Percentiles rank a stretch among this genome's conserved stretches.
Evolutionary conservation across 495 filamentous ascomycete species (phyloP).

Genomic region (Lophiotrema nucula): DNA sequence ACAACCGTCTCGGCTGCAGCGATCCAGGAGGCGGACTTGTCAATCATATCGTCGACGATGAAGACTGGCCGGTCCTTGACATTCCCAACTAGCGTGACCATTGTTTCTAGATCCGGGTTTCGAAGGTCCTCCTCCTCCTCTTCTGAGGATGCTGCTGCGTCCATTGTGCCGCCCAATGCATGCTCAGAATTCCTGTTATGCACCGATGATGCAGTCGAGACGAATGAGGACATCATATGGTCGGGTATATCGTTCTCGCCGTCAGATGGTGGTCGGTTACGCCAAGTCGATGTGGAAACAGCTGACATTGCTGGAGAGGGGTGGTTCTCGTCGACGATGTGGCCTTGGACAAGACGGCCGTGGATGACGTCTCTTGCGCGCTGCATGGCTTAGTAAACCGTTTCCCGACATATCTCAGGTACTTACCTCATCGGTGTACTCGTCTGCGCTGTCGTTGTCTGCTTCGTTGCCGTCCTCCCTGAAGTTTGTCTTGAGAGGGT

Average conservation of each 20-base stretch:
- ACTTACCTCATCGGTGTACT: slow-evolving; percentile 72
- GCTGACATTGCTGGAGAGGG: slow-evolving; percentile 72
- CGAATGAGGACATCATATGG: slow-evolving; percentile 63
- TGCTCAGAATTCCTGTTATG: slow-evolving; percentile 51
- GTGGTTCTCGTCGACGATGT: slow-evolving; percentile 92
- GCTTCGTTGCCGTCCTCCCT: not conserved
- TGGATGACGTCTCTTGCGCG: slow-evolving; percentile 88
- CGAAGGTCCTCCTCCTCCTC: slow-evolving; percentile 81
- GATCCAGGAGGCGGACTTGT: slow-evolving; percentile 95
- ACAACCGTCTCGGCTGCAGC: slow-evolving; percentile 97
- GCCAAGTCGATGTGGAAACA: slow-evolving; percentile 51
- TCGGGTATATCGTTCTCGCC: slow-evolving; percentile 51
- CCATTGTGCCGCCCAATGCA: slow-evolving; percentile 74
- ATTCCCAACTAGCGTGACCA: slow-evolving; percentile 93
- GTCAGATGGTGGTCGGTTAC: slow-evolving; percentile 44
- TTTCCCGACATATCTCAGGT: not conserved
- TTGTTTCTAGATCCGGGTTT: slow-evolving; percentile 77
- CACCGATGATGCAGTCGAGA: slow-evolving; percentile 58
- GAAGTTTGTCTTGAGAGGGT: not conserved
- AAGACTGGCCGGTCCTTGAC: slow-evolving; percentile 83
- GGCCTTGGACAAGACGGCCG: slow-evolving; percentile 88
- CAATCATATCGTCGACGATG: slow-evolving; percentile 98
- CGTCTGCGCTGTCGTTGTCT: slow-evolving; percentile 47
- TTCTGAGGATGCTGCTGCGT: slow-evolving; percentile 75
- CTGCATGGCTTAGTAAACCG: slow-evolving; percentile 24